These are phyloP conservation scores for Coriolopsis trogii DNA, from an alignment of 1,284 basidiomycete species.

Conservation along the genomic window DNA sequence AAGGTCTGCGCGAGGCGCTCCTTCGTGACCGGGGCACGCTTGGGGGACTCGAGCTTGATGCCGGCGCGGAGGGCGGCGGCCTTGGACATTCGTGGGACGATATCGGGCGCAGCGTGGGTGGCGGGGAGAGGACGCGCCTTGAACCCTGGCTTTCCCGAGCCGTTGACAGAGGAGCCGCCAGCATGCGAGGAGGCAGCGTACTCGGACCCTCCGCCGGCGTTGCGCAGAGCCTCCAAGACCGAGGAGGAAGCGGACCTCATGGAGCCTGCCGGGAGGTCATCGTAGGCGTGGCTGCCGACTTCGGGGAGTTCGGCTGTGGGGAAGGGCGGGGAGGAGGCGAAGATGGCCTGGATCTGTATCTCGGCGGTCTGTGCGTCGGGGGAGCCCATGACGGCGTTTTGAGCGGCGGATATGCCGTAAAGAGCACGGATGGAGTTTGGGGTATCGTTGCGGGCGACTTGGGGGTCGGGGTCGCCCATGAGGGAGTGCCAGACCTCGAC, in stretches of 20 bases:
- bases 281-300: slow-evolving; percentile 32
- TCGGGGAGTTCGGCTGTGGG: slow-evolving; percentile 64
- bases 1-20: slow-evolving; percentile 67
- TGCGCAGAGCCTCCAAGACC: slow-evolving; percentile 47
- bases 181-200: slow-evolving; percentile 47
- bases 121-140: slow-evolving; percentile 72
- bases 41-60: slow-evolving; percentile 38
- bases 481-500: slow-evolving; percentile 77
- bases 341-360: slow-evolving; percentile 73
- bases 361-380: slow-evolving; percentile 66
- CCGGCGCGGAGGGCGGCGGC: slow-evolving; percentile 78
- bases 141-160: slow-evolving; percentile 54
- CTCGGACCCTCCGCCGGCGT: slow-evolving; percentile 35
- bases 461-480: slow-evolving; percentile 67
- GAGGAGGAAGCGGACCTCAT: slow-evolving; percentile 50
- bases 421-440: slow-evolving; percentile 70
- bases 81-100: slow-evolving; percentile 76
- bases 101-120: slow-evolving; percentile 62
- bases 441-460: slow-evolving; percentile 51
- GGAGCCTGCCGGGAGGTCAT: slow-evolving; percentile 41
- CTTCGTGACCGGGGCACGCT: slow-evolving; percentile 54
- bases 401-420: slow-evolving; percentile 54
- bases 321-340: slow-evolving; percentile 79
- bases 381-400: slow-evolving; percentile 75
- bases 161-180: slow-evolving; percentile 43